Evolutionary conservation across 1,284 basidiomycete species (phyloP), one percentile per base, ranked within the genome.

Genomic region (Prillingera fragicola): DNA sequence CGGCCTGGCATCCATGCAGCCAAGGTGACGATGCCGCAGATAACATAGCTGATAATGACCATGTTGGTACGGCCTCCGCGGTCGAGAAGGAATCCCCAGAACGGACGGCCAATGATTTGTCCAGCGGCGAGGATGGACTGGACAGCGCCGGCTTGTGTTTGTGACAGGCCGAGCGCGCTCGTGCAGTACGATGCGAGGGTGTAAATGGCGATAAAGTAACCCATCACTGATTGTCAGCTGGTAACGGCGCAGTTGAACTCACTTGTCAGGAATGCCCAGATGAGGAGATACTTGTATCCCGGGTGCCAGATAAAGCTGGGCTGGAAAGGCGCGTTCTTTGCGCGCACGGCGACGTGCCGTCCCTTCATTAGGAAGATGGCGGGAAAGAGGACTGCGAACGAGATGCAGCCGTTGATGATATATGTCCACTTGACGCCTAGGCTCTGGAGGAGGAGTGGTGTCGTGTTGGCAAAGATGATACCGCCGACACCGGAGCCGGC

Each of bases 181-280:
- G 70, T 72, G n/a, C 72, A 67, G 55, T 64, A 74, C 7, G 73
- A 70, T 0, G 73, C 67, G 38, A 74, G 58, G 9, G 73, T 68
- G 53, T 70, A 73, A 38, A 75, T 59, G n/a, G 70, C 61, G 27
- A 74, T 67, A 45, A 73, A 71, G 60, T 73, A 74, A 22, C 64
- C 69, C 48, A 74, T 63, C 57, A 68, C 63, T 67, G 38, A 2
- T 2, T 8, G 42, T 54, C 12, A 50, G 48, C 26, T 31, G 19
- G 14, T 7, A 33, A 15, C 21, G 5, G 31, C 6, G n/a, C 15
- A 18, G n/a, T n/a, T 15, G 12, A 1, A 47, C 48, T 24, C n/a
- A 54, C 52, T 54, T 1, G 48, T 43, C 21, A 54, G 17, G 36
- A 50, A 48, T 6, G 42, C 48, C 45, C 48, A 54, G 25, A 50